Evolutionary conservation across 2,329 filamentous ascomycete genomes (phyloP).

Genomic region (Ramichloridium luteum): DNA sequence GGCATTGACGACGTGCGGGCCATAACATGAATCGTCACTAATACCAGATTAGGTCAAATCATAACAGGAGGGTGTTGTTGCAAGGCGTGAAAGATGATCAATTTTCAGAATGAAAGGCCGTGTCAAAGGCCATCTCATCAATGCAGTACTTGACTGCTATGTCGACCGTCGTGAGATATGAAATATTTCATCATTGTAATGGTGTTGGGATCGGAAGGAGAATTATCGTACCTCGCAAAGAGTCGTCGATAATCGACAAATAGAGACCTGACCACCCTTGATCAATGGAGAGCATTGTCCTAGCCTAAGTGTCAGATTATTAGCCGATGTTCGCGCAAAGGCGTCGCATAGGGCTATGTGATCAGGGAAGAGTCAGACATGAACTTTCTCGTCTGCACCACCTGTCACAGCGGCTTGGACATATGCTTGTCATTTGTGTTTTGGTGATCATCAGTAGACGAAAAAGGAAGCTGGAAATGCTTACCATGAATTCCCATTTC

Average conservation of each 20-base stretch:
- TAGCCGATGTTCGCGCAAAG: too few species aligned
- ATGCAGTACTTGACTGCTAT: conserved; percentile 27
- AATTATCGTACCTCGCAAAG: conserved; percentile 3
- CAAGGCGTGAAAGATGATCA: too few species aligned
- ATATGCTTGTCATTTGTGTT: conserved; percentile 30
- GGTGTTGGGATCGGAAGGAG: background rate
- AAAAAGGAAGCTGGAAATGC: conserved; percentile 1
- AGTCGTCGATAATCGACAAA: too few species aligned
- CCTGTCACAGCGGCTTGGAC: conserved; percentile 28
- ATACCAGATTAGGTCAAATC: too few species aligned
- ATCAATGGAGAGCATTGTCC: too few species aligned
- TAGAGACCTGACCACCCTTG: too few species aligned
- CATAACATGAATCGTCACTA: too few species aligned
- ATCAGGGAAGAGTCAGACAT: conserved; percentile 1
- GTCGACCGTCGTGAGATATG: conserved; percentile 31
- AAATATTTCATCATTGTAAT: conserved; percentile 24
- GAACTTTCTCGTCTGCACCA: conserved; percentile 24
- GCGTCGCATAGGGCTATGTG: too few species aligned
- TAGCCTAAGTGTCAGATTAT: too few species aligned
- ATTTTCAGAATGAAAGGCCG: conserved; percentile 22
- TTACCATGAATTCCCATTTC: conserved; percentile 6
- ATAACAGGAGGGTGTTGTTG: too few species aligned
- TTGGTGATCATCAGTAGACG: conserved; percentile 24
- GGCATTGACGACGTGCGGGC: too few species aligned
- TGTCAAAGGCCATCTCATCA: conserved; percentile 30